Evolutionary conservation across 2,329 filamentous ascomycete species (phyloP).

Genomic region (Dendrostoma leiphaemia): DNA sequence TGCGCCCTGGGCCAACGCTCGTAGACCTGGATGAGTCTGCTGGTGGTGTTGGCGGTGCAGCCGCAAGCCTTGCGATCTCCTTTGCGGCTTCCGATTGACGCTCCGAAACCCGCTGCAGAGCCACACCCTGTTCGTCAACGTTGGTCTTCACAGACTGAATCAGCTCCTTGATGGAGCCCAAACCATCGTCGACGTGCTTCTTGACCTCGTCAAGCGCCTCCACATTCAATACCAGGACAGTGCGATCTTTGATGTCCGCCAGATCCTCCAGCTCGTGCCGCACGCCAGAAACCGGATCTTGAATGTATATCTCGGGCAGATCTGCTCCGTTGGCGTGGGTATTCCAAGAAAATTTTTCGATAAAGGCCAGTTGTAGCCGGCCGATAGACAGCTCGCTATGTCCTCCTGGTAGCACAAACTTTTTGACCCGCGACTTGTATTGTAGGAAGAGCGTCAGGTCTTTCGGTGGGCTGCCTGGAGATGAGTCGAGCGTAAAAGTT

Average conservation of each 20-base stretch:
- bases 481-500: constrained; percentile 58
- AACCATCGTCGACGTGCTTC: constrained; percentile 88
- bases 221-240: constrained; percentile 91
- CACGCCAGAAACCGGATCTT: constrained; percentile 93
- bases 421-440: constrained; percentile 96
- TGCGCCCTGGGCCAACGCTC: constrained; percentile 31
- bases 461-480: constrained; percentile 67
- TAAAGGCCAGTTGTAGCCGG: constrained; percentile 89
- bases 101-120: constrained; percentile 84
- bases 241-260: constrained; percentile 87
- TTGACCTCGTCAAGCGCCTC: constrained; percentile 95
- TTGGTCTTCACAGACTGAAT: constrained; percentile 85
- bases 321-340: constrained; percentile 92
- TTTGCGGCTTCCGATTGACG: constrained; percentile 86
- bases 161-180: constrained; percentile 74
- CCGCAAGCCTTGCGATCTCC: constrained; percentile 68
- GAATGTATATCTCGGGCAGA: constrained; percentile 95
- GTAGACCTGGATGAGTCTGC: constrained; percentile 49
- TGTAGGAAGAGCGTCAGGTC: constrained; percentile 92
- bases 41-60: constrained; percentile 41
- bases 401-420: constrained; percentile 85
- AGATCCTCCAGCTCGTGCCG: constrained; percentile 95
- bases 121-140: constrained; percentile 77
- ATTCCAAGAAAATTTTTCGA: constrained; percentile 99
- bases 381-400: constrained; percentile 82